Percentiles rank a stretch among this genome's conserved stretches.
Conservation (phyloP, 1,139 yeast genomes). For the Yamadazyma atmosphaerica region DNA sequence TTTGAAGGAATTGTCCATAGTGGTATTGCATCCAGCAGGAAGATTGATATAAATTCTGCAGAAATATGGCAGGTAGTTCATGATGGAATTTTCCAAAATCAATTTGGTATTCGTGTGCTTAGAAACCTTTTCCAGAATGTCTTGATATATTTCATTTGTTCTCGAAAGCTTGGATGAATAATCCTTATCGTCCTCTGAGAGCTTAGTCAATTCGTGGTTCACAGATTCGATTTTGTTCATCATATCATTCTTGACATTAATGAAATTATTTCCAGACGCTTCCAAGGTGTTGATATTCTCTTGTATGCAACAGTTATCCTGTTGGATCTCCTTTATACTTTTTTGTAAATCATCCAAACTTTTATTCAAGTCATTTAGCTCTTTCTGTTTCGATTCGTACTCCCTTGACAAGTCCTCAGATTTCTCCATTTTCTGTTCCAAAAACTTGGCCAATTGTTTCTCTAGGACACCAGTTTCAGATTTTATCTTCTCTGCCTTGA, state of each 20-base stretch:
- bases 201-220: constrained; percentile 9
- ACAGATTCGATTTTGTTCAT: constrained; percentile 10
- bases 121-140: constrained; percentile 17
- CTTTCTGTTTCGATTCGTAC: constrained; percentile 5
- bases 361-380: constrained; percentile 11
- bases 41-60: constrained; percentile 30
- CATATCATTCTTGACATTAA: constrained; percentile 8
- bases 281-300: constrained; percentile 3
- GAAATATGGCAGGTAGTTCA: constrained; percentile 42
- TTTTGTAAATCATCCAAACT: constrained; percentile 15
- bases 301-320: constrained; percentile 1
- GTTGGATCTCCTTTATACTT: constrained; percentile 6
- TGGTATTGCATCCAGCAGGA: constrained; percentile 2
- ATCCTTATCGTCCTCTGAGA: constrained; percentile 11
- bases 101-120: constrained; percentile 32
- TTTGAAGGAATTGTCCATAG: constrained; percentile 1
- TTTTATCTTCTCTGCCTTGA: constrained; percentile 21
- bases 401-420: constrained; percentile 4
- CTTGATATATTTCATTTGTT: constrained; percentile 11
- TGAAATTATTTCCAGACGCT: constrained; percentile 7
- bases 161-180: constrained; percentile 7
- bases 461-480: constrained; percentile 17
- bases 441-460: constrained; percentile 6
- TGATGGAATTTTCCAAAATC: constrained; percentile 53
- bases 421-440: constrained; percentile 6